phyloP scores from a whole-genome alignment of 1,284 basidiomycete genomes.

The Neonothopanus nambi region DNA sequence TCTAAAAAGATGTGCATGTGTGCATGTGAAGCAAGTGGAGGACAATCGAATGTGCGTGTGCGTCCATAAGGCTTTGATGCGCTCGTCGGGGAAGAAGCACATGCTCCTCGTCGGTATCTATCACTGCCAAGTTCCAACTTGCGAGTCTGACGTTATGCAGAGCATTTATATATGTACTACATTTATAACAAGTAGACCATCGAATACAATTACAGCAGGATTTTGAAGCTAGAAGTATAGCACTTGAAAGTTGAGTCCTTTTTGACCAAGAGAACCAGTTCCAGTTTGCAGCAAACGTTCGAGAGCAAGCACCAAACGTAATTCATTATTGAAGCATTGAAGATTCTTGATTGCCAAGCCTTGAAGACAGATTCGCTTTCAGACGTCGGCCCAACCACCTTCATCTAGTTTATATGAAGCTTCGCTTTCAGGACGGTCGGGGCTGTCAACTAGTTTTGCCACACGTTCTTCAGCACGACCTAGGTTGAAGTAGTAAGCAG shows the following conservation, averaged over 20 bases:
- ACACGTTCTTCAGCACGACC: conserved; percentile 93
- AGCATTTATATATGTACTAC: not conserved
- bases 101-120: too few relatives aligned
- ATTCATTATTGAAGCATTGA: not conserved
- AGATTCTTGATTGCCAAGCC: not conserved
- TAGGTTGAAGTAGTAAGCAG: conserved; percentile 26
- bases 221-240: not conserved
- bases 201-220: not conserved
- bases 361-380: conserved; percentile 16
- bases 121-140: too few relatives aligned
- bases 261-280: too few relatives aligned
- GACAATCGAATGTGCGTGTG: not conserved
- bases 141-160: too few relatives aligned
- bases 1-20: not conserved
- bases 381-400: conserved; percentile 82
- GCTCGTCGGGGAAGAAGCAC: too few relatives aligned
- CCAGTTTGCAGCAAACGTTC: not conserved
- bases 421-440: conserved; percentile 89
- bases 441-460: conserved; percentile 93
- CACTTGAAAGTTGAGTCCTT: too few relatives aligned
- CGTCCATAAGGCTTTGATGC: not conserved
- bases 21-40: not conserved
- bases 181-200: not conserved
- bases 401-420: conserved; percentile 90
- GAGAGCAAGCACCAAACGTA: not conserved